phyloP scores from a whole-genome alignment of 108 stramenopile genomes.

The Nitzschia sp. region DNA sequence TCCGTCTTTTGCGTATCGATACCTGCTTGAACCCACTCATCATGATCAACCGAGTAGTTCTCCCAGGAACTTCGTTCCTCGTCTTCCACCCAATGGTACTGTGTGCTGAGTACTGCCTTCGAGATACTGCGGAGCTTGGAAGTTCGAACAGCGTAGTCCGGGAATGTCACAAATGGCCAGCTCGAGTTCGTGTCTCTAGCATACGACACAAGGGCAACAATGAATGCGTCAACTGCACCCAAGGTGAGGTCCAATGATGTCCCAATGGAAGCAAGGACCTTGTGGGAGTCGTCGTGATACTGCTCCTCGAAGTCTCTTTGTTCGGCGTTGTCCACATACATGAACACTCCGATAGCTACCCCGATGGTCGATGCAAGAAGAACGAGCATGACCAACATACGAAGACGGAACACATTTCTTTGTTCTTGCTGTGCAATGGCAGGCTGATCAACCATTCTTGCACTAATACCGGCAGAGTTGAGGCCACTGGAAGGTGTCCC shows the following conservation, averaged over 20 bases:
- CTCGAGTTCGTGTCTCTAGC: constrained; percentile 9
- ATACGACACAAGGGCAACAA: constrained; percentile 7
- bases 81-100: not conserved
- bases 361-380: constrained; percentile 3
- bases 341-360: not conserved
- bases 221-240: constrained; percentile 22
- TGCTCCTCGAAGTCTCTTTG: not conserved
- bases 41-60: constrained; percentile 7
- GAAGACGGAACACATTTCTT: constrained; percentile 12
- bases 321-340: constrained; percentile 4
- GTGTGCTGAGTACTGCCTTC: not conserved
- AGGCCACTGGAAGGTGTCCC: too few species aligned
- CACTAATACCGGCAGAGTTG: too few species aligned
- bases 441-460: too few species aligned
- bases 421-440: not conserved
- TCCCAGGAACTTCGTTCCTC: constrained; percentile 3
- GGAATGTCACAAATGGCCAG: constrained; percentile 20
- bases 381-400: constrained; percentile 3
- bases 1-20: constrained; percentile 2
- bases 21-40: constrained; percentile 24
- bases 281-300: not conserved
- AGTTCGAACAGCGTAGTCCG: constrained; percentile 10
- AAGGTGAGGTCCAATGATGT: constrained; percentile 9
- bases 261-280: not conserved
- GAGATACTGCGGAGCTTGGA: constrained; percentile 12